Conservation (phyloP, 202 grass and related monocot species). For the Dendrocalamus latiflorus region DNA sequence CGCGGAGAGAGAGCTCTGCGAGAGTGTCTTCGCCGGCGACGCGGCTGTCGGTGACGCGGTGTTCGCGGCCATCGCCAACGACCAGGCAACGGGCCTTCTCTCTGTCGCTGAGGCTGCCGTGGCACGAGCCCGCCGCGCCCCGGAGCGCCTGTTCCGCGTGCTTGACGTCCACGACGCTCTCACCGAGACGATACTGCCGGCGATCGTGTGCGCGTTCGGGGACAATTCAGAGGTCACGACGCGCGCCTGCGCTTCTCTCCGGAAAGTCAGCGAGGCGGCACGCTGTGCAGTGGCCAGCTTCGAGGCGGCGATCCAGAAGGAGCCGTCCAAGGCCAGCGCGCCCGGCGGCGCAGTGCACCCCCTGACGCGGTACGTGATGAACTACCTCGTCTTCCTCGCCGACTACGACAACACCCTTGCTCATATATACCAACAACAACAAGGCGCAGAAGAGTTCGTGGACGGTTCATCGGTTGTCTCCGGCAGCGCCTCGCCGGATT, state of each 20-base stretch:
- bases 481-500: background rate
- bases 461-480: background rate
- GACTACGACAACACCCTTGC: slow-evolving; percentile 49
- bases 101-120: slow-evolving; percentile 32
- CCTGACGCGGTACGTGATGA: too few species aligned
- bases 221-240: slow-evolving; percentile 16
- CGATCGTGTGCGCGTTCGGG: slow-evolving; percentile 31
- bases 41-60: slow-evolving; percentile 27
- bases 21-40: slow-evolving; percentile 28
- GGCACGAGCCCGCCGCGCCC: slow-evolving; percentile 22
- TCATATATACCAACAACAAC: slow-evolving; percentile 22
- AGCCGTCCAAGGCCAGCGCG: slow-evolving; percentile 19
- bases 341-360: slow-evolving; percentile 57
- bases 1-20: slow-evolving; percentile 44
- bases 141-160: slow-evolving; percentile 58
- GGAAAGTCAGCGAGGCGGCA: slow-evolving; percentile 22
- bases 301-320: slow-evolving; percentile 33
- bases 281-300: slow-evolving; percentile 23
- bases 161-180: slow-evolving; percentile 61
- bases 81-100: slow-evolving; percentile 35
- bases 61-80: slow-evolving; percentile 34
- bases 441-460: background rate
- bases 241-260: background rate
- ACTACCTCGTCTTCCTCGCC: slow-evolving; percentile 70
- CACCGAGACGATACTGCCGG: slow-evolving; percentile 20